Conservation (phyloP, 2,329 filamentous ascomycete genomes). For the Endoconidiophora laricicola region DNA sequence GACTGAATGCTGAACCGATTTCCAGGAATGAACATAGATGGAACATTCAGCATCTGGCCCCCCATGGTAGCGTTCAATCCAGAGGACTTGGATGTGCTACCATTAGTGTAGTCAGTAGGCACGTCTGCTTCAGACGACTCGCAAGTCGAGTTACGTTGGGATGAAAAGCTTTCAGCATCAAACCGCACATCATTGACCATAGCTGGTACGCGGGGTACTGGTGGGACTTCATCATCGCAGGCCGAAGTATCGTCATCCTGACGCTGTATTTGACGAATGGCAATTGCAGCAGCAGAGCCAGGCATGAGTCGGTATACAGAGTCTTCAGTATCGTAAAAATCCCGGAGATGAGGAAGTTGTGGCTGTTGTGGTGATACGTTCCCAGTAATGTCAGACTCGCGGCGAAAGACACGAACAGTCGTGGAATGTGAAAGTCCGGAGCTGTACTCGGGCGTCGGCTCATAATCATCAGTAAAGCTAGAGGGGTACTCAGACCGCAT, state of each 20-base stretch:
- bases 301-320: slow-evolving; percentile 24
- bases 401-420: slow-evolving; percentile 26
- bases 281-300: slow-evolving; percentile 17
- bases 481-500: slow-evolving; percentile 14
- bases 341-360: slow-evolving; percentile 4
- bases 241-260: slow-evolving; percentile 21
- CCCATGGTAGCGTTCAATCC: slow-evolving; percentile 20
- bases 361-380: slow-evolving; percentile 2
- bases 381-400: slow-evolving; percentile 21
- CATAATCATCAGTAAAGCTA: slow-evolving; percentile 23
- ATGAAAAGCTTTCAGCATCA: slow-evolving; percentile 16
- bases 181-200: background rate
- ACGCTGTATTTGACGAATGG: slow-evolving; percentile 16
- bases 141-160: slow-evolving; percentile 24
- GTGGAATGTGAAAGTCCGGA: slow-evolving; percentile 8
- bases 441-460: slow-evolving; percentile 17
- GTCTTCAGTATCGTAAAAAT: slow-evolving; percentile 18
- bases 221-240: slow-evolving; percentile 17
- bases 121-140: slow-evolving; percentile 23
- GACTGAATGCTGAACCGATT: slow-evolving; percentile 38
- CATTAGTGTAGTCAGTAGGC: slow-evolving; percentile 15
- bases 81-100: background rate
- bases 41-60: slow-evolving; percentile 31
- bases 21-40: slow-evolving; percentile 25
- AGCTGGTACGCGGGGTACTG: slow-evolving; percentile 12